A percentile compares a stretch with the other conserved stretches of the same genome.
These are phyloP conservation scores for Capsicum rhomboideum DNA, from an alignment of 257 asterid genomes.

Conservation along the genomic window DNA sequence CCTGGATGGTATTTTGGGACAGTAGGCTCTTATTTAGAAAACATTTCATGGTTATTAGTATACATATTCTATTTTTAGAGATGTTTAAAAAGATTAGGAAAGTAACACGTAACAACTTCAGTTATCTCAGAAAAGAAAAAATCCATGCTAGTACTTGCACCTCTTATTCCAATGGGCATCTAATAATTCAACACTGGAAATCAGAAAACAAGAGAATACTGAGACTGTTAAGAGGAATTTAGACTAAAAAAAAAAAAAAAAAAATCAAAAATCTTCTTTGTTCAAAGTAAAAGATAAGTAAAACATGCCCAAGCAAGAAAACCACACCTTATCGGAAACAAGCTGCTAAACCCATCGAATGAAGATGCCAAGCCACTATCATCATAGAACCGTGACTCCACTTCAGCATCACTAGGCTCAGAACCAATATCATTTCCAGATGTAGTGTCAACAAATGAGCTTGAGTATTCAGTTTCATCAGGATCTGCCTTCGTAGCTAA, in stretches of 20 bases:
- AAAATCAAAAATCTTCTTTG: not conserved
- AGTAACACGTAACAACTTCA: not conserved
- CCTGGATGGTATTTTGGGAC: not conserved
- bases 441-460: conserved; percentile 66
- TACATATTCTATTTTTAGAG: not conserved
- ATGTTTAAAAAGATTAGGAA: not conserved
- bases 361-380: conserved; percentile 44
- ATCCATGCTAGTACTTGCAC: not conserved
- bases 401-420: conserved; percentile 79
- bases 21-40: not conserved
- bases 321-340: conserved; percentile 61
- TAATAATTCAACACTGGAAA: not conserved
- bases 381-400: conserved; percentile 57
- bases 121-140: not conserved
- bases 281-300: not conserved
- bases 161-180: not conserved
- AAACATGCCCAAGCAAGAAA: not conserved
- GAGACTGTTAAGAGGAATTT: not conserved
- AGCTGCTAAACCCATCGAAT: conserved; percentile 52
- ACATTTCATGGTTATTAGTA: not conserved
- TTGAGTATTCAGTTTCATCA: conserved; percentile 81
- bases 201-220: not conserved
- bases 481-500: conserved; percentile 61
- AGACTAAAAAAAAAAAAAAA: not conserved
- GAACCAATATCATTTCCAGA: conserved; percentile 53